These are phyloP conservation scores for Ustulina deusta DNA, from an alignment of 2,329 filamentous ascomycete genomes.

Conservation along the genomic window DNA sequence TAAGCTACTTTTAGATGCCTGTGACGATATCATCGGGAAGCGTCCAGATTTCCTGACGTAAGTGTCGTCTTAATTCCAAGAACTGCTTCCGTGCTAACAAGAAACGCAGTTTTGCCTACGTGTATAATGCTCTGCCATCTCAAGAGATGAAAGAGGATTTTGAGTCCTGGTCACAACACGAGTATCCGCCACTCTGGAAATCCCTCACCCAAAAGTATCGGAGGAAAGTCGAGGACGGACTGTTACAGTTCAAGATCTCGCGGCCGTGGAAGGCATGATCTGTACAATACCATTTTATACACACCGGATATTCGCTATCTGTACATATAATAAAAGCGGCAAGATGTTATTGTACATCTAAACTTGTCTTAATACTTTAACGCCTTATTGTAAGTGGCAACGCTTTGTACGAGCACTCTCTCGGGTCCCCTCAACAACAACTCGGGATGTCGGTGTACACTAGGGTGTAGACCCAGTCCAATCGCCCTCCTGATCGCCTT, in stretches of 20 bases:
- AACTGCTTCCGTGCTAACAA: conserved; percentile 33
- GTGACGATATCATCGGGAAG: conserved; percentile 70
- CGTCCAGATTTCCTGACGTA: conserved; percentile 46
- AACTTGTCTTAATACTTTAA: conserved; percentile 22
- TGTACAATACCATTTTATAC: conserved; percentile 51
- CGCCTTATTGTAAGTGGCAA: conserved; percentile 32
- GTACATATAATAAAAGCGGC: conserved; percentile 47
- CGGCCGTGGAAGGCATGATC: conserved; percentile 62
- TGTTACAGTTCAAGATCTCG: conserved; percentile 63
- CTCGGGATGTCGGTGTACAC: conserved; percentile 89
- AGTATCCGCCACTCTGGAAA: conserved; percentile 77
- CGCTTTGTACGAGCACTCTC: conserved; percentile 39
- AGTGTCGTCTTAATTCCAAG: conserved; percentile 32
- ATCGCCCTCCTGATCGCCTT: conserved; percentile 92
- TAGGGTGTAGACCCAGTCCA: conserved; percentile 91
- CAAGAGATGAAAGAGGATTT: conserved; percentile 75
- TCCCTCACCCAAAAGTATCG: conserved; percentile 68
- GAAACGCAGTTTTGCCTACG: conserved; percentile 69
- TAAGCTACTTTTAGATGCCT: conserved; percentile 72
- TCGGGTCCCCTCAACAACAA: conserved; percentile 64
- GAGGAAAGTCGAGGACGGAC: conserved; percentile 57
- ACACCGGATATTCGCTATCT: conserved; percentile 46
- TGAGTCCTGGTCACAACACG: conserved; percentile 77
- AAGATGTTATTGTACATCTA: conserved; percentile 47
- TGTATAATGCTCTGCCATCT: conserved; percentile 79